Base-by-base conservation (phyloP, 768 basidiomycete genomes). In the Leccinum subgranulosum region DNA sequence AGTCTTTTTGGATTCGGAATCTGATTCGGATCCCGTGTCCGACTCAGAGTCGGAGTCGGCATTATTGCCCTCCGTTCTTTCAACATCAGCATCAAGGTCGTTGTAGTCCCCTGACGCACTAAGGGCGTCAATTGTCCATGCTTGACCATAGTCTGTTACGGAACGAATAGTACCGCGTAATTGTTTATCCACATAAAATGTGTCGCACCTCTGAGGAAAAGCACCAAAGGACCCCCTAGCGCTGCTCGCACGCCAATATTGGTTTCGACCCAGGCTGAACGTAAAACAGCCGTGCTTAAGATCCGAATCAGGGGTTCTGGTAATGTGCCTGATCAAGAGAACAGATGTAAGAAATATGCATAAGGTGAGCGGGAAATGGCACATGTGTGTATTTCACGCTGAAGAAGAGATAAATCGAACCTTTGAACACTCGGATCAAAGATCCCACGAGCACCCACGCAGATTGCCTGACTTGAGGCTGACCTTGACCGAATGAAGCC, bases 161-260 rank as follows among this genome's bases (percentile, higher is more conserved):
- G 21, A 8, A 25, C 49, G 4, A 56, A 49, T 62, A 6, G 21
- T 15, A 57, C 17, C 23, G 23, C 14, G 28, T 1, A 41, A 46
- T 28, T 28, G 29, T 6, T 1, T 14, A 9, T 31, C 15, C 21
- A 29, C 6, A 33, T 23, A 15, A 43, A 51, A 17, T 19, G 46
- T 27, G 14, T 19, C 51, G 47, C 62, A 91, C 94, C 84, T 73
- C 82, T 84, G 43, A 96, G 72, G 64, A 92, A 90, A 11, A 78
- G 76, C 9, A 94, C 74, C 50, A 92, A 66, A 0, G 90, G 87
- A 41, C 82, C 81, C 77, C 87, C 88, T 82, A 94, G 86, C 1
- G 71, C 69, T 4, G 74, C 72, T 62, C 88, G 86, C 3, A 96
- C 93, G 3, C 76, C 76, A 2, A 76, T 61, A 62, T 96, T 93